Evolutionary conservation across 1,284 basidiomycete genomes (phyloP), one percentile per base, ranked within the genome.

Genomic region (Heterobasidion annosum): DNA sequence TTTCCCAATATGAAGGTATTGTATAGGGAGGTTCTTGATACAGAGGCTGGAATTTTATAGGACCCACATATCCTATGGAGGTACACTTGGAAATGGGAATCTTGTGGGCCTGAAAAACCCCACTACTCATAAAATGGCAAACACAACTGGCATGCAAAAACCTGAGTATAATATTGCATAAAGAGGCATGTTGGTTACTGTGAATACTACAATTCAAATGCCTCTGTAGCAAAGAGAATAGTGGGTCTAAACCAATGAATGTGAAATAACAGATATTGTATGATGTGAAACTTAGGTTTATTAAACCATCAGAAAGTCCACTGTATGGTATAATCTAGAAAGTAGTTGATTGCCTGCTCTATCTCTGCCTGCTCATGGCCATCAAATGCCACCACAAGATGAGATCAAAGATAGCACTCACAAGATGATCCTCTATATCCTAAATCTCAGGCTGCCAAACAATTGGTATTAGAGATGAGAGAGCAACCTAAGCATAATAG

Each of bases 171-270:
- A 77, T 76, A 54, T 77, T 74, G 0, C 62, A 60, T 0, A 70
- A 73, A 0, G 73, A 74, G 0, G 75, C 71, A 15, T 72, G 73
- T 1, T 68, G 63, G 58, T 78, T 79, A 1, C 66, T 69, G 42
- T 74, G 68, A 1, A 78, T 60, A 57, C 74, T 76, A 77, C 0
- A 70, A 75, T 58, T 78, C 73, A 56, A 77, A 78, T 0, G 56
- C 63, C 51, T 78, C 74, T 0, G 74, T 77, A 0, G 50, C 50
- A 25, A 42, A 19, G 1, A 51, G 3, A 19, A 51, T 51, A 1
- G 50, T 5, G 18, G 50, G 50, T 1, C 60, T 62, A 55, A 64
- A 63, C 6, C 56, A 58, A 5, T 44, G 52, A 9, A 65, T 53
- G 19, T 64, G 59, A 1, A 49, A 37, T 5, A 54, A 43, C 10